These are phyloP conservation scores for Mycena maculata DNA, from an alignment of 768 basidiomycete species.

Conservation along the genomic window DNA sequence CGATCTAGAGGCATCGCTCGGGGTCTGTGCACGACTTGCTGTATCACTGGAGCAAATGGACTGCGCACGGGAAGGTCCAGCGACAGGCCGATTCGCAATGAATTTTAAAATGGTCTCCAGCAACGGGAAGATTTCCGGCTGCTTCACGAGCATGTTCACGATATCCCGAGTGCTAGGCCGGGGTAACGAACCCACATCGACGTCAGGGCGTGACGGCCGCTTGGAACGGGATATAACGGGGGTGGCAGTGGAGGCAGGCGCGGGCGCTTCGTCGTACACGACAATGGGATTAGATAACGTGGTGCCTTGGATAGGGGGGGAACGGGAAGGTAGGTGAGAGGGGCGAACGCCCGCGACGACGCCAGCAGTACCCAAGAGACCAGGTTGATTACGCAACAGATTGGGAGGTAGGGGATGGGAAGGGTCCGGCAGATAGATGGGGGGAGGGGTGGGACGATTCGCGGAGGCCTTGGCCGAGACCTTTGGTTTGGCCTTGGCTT, in stretches of 20 bases:
- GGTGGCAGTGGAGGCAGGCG: too few species aligned
- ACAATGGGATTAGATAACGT: conserved; percentile 76
- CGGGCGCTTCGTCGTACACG: conserved; percentile 62
- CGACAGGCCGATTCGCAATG: conserved; percentile 46
- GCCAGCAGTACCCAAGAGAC: conserved; percentile 78
- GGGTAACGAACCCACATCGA: conserved; percentile 58
- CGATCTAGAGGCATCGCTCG: conserved; percentile 34
- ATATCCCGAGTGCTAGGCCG: conserved; percentile 69
- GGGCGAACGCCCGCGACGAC: conserved; percentile 75
- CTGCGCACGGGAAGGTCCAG: conserved; percentile 14
- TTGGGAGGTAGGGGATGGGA: conserved; percentile 71
- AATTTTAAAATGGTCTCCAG: conserved; percentile 71
- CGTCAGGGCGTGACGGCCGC: conserved; percentile 29
- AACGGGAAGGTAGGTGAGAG: conserved; percentile 55
- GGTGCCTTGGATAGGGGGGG: conserved; percentile 57
- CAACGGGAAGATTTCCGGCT: conserved; percentile 76
- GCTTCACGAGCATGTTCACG: conserved; percentile 65
- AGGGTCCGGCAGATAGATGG: conserved; percentile 73
- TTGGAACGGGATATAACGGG: too few species aligned
- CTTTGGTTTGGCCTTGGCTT: conserved; percentile 44
- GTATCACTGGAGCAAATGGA: conserved; percentile 16
- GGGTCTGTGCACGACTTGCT: conserved; percentile 20
- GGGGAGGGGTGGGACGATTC: conserved; percentile 61
- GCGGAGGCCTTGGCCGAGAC: conserved; percentile 55
- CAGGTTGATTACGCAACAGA: conserved; percentile 79